Conservation (phyloP, 768 basidiomycete genomes). For the Collybiopsis confluens region DNA sequence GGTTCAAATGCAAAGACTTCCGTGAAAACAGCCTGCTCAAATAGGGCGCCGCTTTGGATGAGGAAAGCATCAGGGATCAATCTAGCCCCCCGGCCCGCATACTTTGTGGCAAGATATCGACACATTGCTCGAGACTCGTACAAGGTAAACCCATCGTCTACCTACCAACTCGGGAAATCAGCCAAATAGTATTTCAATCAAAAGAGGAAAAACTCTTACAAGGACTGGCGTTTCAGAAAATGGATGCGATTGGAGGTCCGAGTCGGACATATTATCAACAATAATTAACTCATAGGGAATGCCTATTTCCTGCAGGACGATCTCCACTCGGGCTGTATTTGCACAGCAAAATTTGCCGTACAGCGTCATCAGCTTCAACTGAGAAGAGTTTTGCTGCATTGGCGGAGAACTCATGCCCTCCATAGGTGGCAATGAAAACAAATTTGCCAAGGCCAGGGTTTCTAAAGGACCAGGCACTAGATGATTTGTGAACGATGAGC, state of each 20-base stretch:
- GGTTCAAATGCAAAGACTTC: conserved; percentile 52
- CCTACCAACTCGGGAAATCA: conserved; percentile 21
- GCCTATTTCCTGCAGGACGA: conserved; percentile 49
- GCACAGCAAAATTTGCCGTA: conserved; percentile 35
- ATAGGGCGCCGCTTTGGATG: conserved; percentile 33
- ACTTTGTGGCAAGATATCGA: conserved; percentile 56
- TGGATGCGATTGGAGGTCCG: conserved; percentile 48
- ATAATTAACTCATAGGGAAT: conserved; percentile 49
- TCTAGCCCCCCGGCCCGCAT: conserved; percentile 42
- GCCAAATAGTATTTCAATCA: background rate
- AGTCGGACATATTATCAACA: conserved; percentile 32
- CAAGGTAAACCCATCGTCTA: conserved; percentile 58
- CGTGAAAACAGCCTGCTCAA: conserved; percentile 45
- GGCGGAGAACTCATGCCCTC: background rate
- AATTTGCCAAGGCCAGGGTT: background rate
- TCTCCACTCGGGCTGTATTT: conserved; percentile 48
- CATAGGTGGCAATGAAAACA: conserved; percentile 1
- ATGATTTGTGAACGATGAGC: background rate
- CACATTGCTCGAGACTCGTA: conserved; percentile 61
- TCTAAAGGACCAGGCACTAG: background rate
- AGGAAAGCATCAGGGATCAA: conserved; percentile 46
- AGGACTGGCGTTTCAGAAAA: conserved; percentile 63
- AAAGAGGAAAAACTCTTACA: conserved; percentile 20
- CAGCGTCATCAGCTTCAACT: conserved; percentile 39
- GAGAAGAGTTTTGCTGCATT: background rate